These are phyloP conservation scores for Hippophae tibetana DNA, from an alignment of 306 rosid species.

Conservation along the genomic window DNA sequence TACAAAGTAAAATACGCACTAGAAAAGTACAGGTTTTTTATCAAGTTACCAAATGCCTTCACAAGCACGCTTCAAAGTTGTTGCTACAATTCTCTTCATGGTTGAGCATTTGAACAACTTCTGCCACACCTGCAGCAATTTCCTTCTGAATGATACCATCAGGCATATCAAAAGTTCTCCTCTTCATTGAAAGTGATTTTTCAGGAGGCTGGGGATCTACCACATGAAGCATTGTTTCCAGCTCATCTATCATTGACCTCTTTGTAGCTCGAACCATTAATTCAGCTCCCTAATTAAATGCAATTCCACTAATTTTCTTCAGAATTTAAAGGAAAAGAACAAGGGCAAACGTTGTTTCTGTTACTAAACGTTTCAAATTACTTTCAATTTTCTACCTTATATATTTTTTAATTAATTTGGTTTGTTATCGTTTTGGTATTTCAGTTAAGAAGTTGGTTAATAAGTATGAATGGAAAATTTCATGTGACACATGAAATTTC, in stretches of 20 bases:
- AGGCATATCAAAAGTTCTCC: conserved; percentile 87
- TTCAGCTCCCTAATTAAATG: conserved; percentile 50
- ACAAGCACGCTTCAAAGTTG: conserved; percentile 33
- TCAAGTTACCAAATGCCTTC: conserved; percentile 7
- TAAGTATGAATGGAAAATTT: too few relatives aligned
- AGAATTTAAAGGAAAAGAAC: not conserved
- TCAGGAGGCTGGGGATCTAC: conserved; percentile 76
- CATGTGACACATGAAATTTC: too few relatives aligned
- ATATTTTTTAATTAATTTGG: too few relatives aligned
- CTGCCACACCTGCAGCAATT: conserved; percentile 77
- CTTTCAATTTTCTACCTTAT: too few relatives aligned
- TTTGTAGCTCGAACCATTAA: conserved; percentile 62
- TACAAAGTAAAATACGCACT: too few relatives aligned
- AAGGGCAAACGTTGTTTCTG: not conserved
- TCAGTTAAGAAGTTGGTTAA: too few relatives aligned
- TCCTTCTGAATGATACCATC: conserved; percentile 60
- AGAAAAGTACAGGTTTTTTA: not conserved
- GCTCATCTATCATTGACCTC: conserved; percentile 79
- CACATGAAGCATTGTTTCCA: conserved; percentile 87
- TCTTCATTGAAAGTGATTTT: conserved; percentile 55
- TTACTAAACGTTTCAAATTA: not conserved
- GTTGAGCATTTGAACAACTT: conserved; percentile 71
- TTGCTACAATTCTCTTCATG: conserved; percentile 42
- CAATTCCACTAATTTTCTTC: not conserved
- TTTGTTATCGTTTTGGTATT: too few relatives aligned